phyloP scores from a whole-genome alignment of 2,329 filamentous ascomycete species.

The Hypomyces rosellus region DNA sequence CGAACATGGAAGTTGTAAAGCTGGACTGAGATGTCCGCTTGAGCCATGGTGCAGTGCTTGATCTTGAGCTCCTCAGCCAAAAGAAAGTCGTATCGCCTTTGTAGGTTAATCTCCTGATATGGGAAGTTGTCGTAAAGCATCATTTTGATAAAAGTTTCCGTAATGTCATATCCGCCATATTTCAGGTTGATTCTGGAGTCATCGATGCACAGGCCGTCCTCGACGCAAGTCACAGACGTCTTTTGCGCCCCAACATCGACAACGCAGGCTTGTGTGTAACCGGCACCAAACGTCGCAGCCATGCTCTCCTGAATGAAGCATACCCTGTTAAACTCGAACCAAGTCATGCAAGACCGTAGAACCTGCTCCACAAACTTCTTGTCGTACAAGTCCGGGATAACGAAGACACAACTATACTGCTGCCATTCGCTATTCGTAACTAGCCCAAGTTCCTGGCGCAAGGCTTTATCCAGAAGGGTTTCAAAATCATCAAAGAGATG shows the following conservation, averaged over 20 bases:
- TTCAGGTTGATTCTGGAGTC: conserved; percentile 95
- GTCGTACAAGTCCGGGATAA: conserved; percentile 95
- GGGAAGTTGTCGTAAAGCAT: conserved; percentile 95
- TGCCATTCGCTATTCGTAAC: conserved; percentile 73
- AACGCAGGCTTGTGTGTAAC: conserved; percentile 88
- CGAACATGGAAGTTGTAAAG: conserved; percentile 86
- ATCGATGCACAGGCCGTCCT: conserved; percentile 90
- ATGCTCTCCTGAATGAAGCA: conserved; percentile 96
- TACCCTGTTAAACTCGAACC: conserved; percentile 82
- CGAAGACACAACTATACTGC: conserved; percentile 92
- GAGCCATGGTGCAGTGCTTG: conserved; percentile 85
- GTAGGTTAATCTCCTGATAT: conserved; percentile 89
- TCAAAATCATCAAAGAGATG: conserved; percentile 83
- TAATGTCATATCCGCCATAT: conserved; percentile 86
- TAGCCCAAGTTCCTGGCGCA: conserved; percentile 77
- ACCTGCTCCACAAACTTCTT: conserved; percentile 83
- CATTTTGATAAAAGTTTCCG: conserved; percentile 94
- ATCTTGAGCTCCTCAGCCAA: conserved; percentile 94
- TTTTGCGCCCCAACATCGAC: conserved; percentile 97
- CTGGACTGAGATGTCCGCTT: conserved; percentile 83
- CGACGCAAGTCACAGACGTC: conserved; percentile 93
- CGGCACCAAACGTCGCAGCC: conserved; percentile 89
- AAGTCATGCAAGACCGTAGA: conserved; percentile 77
- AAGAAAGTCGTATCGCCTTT: conserved; percentile 83
- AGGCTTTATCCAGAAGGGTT: conserved; percentile 76